Conservation (phyloP, 1,139 yeast genomes). For the Zygotorulaspora mrakii region DNA sequence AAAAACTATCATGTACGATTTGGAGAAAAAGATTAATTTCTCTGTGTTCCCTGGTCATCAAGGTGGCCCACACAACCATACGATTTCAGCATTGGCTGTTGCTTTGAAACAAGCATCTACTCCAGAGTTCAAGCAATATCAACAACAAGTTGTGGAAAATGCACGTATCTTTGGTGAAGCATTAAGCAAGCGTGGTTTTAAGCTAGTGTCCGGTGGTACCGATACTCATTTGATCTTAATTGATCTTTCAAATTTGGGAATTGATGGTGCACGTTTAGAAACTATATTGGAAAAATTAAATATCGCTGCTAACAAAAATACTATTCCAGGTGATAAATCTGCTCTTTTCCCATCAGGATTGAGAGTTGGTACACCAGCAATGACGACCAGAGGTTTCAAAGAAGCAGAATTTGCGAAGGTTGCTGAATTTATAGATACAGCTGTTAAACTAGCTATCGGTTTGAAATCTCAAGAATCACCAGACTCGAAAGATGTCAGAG, state of each 20-base stretch:
- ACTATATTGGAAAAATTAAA: slow-evolving; percentile 90
- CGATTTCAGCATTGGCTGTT: slow-evolving; percentile 94
- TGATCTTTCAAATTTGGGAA: slow-evolving; percentile 80
- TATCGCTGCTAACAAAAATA: slow-evolving; percentile 94
- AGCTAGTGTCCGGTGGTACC: slow-evolving; percentile 88
- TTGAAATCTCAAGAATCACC: slow-evolving; percentile 50
- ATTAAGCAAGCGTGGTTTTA: slow-evolving; percentile 68
- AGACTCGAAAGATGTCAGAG: slow-evolving; percentile 56
- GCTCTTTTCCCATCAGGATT: slow-evolving; percentile 98
- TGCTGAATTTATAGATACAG: slow-evolving; percentile 71
- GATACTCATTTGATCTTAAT: slow-evolving; percentile 95
- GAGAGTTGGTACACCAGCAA: slow-evolving; percentile 98
- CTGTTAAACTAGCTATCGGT: slow-evolving; percentile 62
- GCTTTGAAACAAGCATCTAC: slow-evolving; percentile 93
- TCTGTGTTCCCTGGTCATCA: slow-evolving; percentile 99
- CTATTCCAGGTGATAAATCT: slow-evolving; percentile 97
- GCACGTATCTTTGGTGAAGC: slow-evolving; percentile 80
- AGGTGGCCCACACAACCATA: slow-evolving; percentile 99
- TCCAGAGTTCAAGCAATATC: slow-evolving; percentile 90
- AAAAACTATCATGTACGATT: slow-evolving; percentile 78
- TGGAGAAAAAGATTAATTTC: slow-evolving; percentile 87
- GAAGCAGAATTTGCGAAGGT: slow-evolving; percentile 81
- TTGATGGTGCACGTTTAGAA: slow-evolving; percentile 98
- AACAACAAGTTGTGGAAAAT: slow-evolving; percentile 80
- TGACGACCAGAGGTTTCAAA: slow-evolving; percentile 95